Percentiles rank a stretch among this genome's conserved stretches.
Conservation (phyloP, 2,329 filamentous ascomycete genomes). For the Aspergillus sojae region DNA sequence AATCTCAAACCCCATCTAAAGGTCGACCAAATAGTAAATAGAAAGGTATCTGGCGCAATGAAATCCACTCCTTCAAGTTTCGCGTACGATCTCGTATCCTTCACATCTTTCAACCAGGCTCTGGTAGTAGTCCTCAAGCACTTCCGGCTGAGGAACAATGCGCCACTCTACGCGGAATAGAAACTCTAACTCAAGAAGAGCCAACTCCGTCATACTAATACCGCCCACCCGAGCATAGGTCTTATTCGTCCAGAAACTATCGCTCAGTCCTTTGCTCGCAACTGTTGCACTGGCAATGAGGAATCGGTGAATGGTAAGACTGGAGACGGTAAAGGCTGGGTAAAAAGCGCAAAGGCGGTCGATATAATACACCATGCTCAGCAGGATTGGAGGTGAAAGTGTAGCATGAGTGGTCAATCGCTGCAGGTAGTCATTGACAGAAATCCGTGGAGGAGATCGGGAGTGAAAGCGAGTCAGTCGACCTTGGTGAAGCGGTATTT, state of each 20-base stretch:
- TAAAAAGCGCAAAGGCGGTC: constrained; percentile 91
- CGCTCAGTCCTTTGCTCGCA: constrained; percentile 91
- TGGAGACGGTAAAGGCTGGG: constrained; percentile 93
- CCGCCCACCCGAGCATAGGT: constrained; percentile 94
- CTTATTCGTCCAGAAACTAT: constrained; percentile 98
- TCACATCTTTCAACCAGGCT: constrained; percentile 73
- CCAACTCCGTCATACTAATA: constrained; percentile 85
- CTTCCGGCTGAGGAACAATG: constrained; percentile 93
- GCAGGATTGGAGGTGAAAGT: constrained; percentile 85
- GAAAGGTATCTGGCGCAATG: neutral
- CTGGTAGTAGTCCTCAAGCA: constrained; percentile 89
- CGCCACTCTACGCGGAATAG: constrained; percentile 91
- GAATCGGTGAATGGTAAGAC: constrained; percentile 94
- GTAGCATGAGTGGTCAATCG: constrained; percentile 92
- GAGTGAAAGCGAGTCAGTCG: constrained; percentile 94
- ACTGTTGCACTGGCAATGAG: constrained; percentile 95
- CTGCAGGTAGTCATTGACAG: constrained; percentile 89
- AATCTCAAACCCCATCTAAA: neutral
- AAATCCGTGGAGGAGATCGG: constrained; percentile 85
- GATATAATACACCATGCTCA: constrained; percentile 99
- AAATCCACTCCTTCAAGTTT: constrained; percentile 6
- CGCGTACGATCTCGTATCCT: constrained; percentile 58
- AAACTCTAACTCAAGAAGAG: constrained; percentile 90
- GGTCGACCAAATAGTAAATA: neutral
- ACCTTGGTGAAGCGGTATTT: constrained; percentile 78